phyloP scores from a whole-genome alignment of 345 rosid genomes.

The Salix arbutifolia region DNA sequence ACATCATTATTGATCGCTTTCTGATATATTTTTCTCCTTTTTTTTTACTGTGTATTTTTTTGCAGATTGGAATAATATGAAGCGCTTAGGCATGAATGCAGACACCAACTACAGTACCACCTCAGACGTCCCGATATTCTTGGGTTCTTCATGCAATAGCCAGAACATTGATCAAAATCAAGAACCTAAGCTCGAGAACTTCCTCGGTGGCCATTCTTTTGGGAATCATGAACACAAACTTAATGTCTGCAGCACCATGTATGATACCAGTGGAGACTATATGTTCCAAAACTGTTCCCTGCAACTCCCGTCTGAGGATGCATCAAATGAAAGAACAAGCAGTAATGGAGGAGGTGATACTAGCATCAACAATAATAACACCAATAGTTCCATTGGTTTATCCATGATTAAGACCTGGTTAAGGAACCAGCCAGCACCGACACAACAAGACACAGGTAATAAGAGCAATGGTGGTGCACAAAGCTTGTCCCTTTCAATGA shows the following conservation, averaged over 20 bases:
- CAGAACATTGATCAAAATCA: conserved; percentile 12
- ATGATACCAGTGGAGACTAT: background rate
- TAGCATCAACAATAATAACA: background rate
- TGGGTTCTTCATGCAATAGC: conserved; percentile 15
- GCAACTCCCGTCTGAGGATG: conserved; percentile 7
- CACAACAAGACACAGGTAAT: conserved; percentile 25
- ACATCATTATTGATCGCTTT: background rate
- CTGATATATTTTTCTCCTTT: background rate
- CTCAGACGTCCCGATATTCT: conserved; percentile 26
- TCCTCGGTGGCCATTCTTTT: conserved; percentile 19
- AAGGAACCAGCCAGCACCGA: conserved; percentile 51
- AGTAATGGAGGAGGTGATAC: conserved; percentile 19
- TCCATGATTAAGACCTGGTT: conserved; percentile 88
- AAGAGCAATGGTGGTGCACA: conserved; percentile 31
- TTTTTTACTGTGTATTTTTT: background rate
- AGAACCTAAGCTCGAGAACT: conserved; percentile 26
- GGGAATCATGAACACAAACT: conserved; percentile 12
- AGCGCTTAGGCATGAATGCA: conserved; percentile 36
- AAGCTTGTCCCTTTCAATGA: conserved; percentile 51
- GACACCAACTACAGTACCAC: conserved; percentile 21
- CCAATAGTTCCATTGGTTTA: conserved; percentile 48
- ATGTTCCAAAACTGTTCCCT: conserved; percentile 21
- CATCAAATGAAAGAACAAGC: conserved; percentile 4
- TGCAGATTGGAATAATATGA: conserved; percentile 33
- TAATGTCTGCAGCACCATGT: background rate